Evolutionary conservation across 352 stramenopile genomes (phyloP).

Genomic region (Aphanomyces euteiches): DNA sequence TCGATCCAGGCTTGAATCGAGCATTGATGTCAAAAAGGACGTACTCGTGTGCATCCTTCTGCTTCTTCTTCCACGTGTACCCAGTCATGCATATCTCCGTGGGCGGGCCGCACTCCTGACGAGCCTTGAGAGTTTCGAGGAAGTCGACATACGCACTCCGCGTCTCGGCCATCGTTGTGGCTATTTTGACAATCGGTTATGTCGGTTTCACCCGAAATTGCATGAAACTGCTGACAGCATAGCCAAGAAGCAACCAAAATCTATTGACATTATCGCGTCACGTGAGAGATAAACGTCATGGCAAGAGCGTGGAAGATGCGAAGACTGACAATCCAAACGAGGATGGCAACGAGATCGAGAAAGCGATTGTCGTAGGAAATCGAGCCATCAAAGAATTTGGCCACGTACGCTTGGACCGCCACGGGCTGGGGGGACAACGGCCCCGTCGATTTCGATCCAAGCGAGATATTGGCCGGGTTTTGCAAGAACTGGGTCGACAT

Average conservation of each 20-base stretch:
- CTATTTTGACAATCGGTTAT: neutral
- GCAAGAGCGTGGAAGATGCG: slow-evolving; percentile 12
- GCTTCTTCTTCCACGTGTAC: neutral
- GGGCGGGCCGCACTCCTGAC: neutral
- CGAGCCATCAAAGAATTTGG: slow-evolving; percentile 13
- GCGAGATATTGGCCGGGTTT: slow-evolving; percentile 12
- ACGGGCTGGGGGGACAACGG: slow-evolving; percentile 19
- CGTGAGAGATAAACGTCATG: slow-evolving; percentile 11
- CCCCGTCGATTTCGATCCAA: slow-evolving; percentile 24
- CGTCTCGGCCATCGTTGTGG: neutral
- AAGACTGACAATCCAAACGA: slow-evolving; percentile 18
- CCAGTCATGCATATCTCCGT: slow-evolving; percentile 12
- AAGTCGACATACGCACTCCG: neutral
- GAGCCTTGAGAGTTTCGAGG: neutral
- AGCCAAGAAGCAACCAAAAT: neutral
- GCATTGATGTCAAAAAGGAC: slow-evolving; percentile 32
- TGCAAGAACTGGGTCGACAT: slow-evolving; percentile 26
- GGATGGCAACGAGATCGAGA: slow-evolving; percentile 12
- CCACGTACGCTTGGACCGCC: slow-evolving; percentile 1
- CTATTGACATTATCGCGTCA: neutral
- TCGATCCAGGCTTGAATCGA: slow-evolving; percentile 36
- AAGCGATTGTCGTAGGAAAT: slow-evolving; percentile 28
- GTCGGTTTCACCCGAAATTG: neutral
- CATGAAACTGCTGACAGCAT: neutral
- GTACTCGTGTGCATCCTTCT: slow-evolving; percentile 12